Conservation (phyloP, 352 stramenopile species). For the Pythium coloratum region DNA sequence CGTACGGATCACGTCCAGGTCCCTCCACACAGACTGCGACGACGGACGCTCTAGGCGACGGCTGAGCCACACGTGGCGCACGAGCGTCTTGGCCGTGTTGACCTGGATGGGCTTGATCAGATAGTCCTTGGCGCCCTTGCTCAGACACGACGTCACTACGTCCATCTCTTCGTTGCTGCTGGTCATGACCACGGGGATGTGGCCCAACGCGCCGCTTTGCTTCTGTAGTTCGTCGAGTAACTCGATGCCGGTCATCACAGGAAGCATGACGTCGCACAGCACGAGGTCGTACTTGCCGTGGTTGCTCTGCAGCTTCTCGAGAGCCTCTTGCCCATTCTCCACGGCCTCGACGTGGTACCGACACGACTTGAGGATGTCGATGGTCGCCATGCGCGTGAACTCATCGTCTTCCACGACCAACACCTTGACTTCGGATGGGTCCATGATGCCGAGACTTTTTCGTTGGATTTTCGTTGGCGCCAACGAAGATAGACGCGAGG, state of each 20-base stretch:
- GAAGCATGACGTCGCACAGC: constrained; percentile 89
- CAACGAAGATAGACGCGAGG: neutral
- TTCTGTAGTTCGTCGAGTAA: constrained; percentile 84
- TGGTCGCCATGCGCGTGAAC: constrained; percentile 88
- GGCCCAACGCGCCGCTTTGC: constrained; percentile 53
- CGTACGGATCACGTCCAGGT: constrained; percentile 84
- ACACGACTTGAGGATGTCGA: constrained; percentile 88
- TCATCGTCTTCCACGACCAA: constrained; percentile 89
- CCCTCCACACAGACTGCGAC: constrained; percentile 79
- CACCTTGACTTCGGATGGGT: constrained; percentile 87
- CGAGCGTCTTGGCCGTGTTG: constrained; percentile 88
- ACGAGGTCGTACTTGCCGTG: constrained; percentile 86
- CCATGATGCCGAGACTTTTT: constrained; percentile 18
- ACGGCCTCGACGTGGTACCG: constrained; percentile 85
- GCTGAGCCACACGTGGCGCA: constrained; percentile 87
- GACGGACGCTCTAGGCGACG: constrained; percentile 61
- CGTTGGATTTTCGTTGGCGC: neutral
- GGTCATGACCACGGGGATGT: constrained; percentile 91
- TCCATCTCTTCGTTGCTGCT: constrained; percentile 91
- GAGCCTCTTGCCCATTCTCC: constrained; percentile 76
- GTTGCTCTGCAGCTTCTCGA: constrained; percentile 66
- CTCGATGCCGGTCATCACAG: constrained; percentile 88
- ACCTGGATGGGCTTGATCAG: constrained; percentile 90
- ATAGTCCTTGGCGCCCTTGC: constrained; percentile 89
- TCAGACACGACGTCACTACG: constrained; percentile 86